These are phyloP conservation scores for Amanita jacksonii DNA, from an alignment of 768 basidiomycete species.

Conservation along the genomic window DNA sequence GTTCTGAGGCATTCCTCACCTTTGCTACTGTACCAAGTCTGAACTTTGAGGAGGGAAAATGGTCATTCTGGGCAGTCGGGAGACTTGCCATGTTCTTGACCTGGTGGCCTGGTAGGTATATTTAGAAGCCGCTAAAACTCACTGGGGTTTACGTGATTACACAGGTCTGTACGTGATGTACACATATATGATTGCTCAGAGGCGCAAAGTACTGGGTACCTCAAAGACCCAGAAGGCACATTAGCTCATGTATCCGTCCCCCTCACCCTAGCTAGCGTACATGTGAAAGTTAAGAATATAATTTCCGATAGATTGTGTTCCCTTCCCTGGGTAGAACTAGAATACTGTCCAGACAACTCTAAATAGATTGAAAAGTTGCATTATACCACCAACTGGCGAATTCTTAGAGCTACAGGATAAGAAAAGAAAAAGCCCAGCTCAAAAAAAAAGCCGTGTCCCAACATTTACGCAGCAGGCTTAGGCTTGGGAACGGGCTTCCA, in stretches of 20 bases:
- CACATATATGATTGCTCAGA: constrained; percentile 44
- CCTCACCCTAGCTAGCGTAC: too few relatives aligned
- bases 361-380: too few relatives aligned
- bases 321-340: too few relatives aligned
- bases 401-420: too few relatives aligned
- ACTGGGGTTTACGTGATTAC: background rate
- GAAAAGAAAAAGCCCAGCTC: too few relatives aligned
- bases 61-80: constrained; percentile 32
- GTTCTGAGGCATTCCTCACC: constrained; percentile 81
- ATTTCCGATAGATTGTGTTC: too few relatives aligned
- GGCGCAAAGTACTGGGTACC: constrained; percentile 33
- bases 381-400: background rate
- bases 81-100: constrained; percentile 47
- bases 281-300: too few relatives aligned
- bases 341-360: too few relatives aligned
- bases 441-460: too few relatives aligned
- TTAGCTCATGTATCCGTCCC: too few relatives aligned
- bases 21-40: constrained; percentile 61
- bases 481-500: constrained; percentile 21
- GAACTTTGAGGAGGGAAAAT: constrained; percentile 29
- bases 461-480: too few relatives aligned
- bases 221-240: constrained; percentile 9
- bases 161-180: constrained; percentile 45
- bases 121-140: background rate
- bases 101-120: constrained; percentile 98